These are phyloP conservation scores for Lasiodiplodia theobromae DNA, from an alignment of 2,329 filamentous ascomycete genomes.

Conservation along the genomic window DNA sequence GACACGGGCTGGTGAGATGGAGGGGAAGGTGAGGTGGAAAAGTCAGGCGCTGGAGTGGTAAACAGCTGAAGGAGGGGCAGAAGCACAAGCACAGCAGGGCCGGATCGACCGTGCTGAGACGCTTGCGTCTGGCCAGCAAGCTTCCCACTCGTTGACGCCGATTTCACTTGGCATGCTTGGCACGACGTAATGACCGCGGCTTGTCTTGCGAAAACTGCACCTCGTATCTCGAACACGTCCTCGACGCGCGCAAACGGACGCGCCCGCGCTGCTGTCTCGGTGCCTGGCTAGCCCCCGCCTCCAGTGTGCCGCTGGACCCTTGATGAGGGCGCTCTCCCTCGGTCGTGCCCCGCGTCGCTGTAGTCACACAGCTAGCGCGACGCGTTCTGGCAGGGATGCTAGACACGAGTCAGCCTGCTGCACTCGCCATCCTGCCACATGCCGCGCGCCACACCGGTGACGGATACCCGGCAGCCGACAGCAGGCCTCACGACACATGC, in stretches of 20 bases:
- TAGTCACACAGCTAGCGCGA: constrained; percentile 17
- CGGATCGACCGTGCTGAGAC: background rate
- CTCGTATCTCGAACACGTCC: background rate
- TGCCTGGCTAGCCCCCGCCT: background rate
- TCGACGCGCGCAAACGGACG: background rate
- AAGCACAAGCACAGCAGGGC: background rate
- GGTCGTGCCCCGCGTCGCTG: constrained; percentile 10
- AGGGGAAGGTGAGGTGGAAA: constrained; percentile 7
- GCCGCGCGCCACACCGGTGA: constrained; percentile 11
- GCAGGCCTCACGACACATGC: constrained; percentile 6
- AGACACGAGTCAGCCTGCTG: constrained; percentile 13
- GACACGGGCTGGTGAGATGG: constrained; percentile 2
- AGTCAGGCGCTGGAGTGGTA: constrained; percentile 39
- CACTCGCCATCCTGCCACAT: background rate
- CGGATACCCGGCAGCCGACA: constrained; percentile 20
- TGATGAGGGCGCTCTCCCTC: background rate
- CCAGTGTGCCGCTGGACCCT: constrained; percentile 5
- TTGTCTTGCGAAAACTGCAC: constrained; percentile 2
- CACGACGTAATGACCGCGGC: background rate
- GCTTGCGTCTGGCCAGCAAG: background rate
- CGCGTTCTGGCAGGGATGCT: constrained; percentile 19
- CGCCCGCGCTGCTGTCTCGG: background rate
- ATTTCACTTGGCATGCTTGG: background rate
- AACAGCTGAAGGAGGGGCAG: constrained; percentile 20
- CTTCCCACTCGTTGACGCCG: background rate